A percentile compares a stretch with the other conserved stretches of the same genome.
Evolutionary conservation across 352 stramenopile species (phyloP).

Genomic region (Hyphochytrium catenoides): DNA sequence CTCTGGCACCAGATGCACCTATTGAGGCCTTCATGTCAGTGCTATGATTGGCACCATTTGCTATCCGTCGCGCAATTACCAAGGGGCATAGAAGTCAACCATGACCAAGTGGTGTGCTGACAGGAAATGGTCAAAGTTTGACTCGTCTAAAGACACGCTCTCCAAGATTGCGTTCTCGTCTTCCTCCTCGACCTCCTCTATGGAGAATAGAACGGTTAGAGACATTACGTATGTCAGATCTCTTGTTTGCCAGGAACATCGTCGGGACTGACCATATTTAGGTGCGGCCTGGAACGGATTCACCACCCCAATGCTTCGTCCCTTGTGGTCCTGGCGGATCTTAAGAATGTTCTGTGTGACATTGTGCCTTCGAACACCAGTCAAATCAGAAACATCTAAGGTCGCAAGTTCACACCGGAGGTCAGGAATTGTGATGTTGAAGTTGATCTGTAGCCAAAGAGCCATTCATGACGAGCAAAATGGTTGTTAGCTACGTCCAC

Average conservation of each 20-base stretch:
- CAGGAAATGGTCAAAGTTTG: conserved; percentile 73
- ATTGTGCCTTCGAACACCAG: conserved; percentile 90
- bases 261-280: too few species aligned
- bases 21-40: conserved; percentile 9
- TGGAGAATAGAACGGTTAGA: conserved; percentile 25
- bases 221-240: conserved; percentile 35
- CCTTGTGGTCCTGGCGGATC: conserved; percentile 62
- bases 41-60: background rate
- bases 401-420: conserved; percentile 87
- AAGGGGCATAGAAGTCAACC: conserved; percentile 86
- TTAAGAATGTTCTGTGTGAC: conserved; percentile 97
- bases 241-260: background rate
- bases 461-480: conserved; percentile 2
- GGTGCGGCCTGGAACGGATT: conserved; percentile 56
- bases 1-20: conserved; percentile 93
- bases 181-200: conserved; percentile 30
- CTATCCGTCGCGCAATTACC: conserved; percentile 10
- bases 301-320: conserved; percentile 54
- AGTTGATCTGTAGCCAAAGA: conserved; percentile 75
- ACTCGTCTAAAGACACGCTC: conserved; percentile 34
- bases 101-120: conserved; percentile 83
- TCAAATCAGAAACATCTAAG: conserved; percentile 89
- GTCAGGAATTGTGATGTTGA: conserved; percentile 95
- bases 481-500: too few species aligned
- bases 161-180: conserved; percentile 37